Base-by-base conservation (phyloP, 139 green algal species). In the Coelastrella sp. region DNA sequence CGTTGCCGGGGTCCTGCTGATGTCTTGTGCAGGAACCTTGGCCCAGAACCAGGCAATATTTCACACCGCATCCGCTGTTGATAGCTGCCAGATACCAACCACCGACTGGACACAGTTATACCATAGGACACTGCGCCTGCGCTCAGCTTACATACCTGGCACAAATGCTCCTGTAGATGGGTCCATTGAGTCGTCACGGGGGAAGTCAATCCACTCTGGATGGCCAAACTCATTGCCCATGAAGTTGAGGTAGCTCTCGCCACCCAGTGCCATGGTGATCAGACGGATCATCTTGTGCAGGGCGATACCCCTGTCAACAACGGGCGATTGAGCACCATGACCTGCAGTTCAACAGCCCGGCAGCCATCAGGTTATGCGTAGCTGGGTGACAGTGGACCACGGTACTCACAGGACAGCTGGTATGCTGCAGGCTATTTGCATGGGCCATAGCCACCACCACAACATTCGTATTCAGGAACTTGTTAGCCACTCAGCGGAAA, bases 191-290 rank as follows among this genome's bases (percentile, higher is more conserved):
- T 98, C 97, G 79, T 98, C 97, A 4, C 98, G 94, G 0, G 98
- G 98, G 94, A 99, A 99, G 95, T 99, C 98, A 87, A 99, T 99
- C 98, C 98, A 99, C 93, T 99, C 98, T 77, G 97, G 96, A 94
- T 98, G 96, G 19, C 97, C 97, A 91, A 99, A 99, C 94, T 99
- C 97, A 89, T 99, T 99, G 93, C 97, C 97, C 97, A 99, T 99
- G 95, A 99, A 99, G 94, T 98, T 99, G 73, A 99, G 95, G 93
- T 99, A 99, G n/a, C 89, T 95, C 91, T 99, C 96, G 22, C 98
- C 98, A 58, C 98, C 98, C 73, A 99, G 94, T 6, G 94, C 88
- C 93, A 99, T 97, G 59, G 98, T 99, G 85, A 99, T 80, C 47
- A 99, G 92, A 56, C 98, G 96, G 91, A 99, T 97, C 96, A 98